Evolutionary conservation across 192 early-diverging fungal genomes (phyloP).

Genomic region (Glomus cerebriforme): DNA sequence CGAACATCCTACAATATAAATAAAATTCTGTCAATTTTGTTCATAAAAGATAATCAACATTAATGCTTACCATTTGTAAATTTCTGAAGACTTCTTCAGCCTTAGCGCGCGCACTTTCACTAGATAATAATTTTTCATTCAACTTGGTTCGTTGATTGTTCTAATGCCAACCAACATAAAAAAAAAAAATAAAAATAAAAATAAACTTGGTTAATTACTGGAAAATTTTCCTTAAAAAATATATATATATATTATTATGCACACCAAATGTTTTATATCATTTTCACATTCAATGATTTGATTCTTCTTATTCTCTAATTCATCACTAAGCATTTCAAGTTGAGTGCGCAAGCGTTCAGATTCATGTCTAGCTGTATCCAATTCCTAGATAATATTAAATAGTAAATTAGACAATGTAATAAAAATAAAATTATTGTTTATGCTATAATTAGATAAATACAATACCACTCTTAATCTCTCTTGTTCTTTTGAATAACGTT

Average conservation of each 20-base stretch:
- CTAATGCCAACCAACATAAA: not conserved
- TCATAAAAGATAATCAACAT: not conserved
- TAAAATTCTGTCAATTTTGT: not conserved
- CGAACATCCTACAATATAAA: constrained; percentile 20
- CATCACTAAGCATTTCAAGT: constrained; percentile 24
- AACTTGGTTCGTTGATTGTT: constrained; percentile 32
- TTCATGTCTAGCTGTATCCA: constrained; percentile 38
- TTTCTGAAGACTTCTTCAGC: constrained; percentile 34
- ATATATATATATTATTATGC: not conserved
- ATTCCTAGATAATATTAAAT: constrained; percentile 33
- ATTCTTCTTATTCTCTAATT: constrained; percentile 36
- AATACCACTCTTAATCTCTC: constrained; percentile 38
- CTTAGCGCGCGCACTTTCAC: constrained; percentile 36
- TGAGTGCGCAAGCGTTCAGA: constrained; percentile 40
- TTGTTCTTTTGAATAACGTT: constrained; percentile 44
- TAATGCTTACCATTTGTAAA: constrained; percentile 19
- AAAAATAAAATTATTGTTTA: not conserved
- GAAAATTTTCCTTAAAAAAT: not conserved
- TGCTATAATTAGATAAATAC: not conserved
- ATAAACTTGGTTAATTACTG: not conserved
- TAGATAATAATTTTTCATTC: constrained; percentile 36
- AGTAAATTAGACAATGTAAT: not conserved
- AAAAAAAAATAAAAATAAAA: too few species aligned
- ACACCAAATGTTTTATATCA: constrained; percentile 46
- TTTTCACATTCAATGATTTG: constrained; percentile 35